Evolutionary conservation across 2,329 filamentous ascomycete genomes (phyloP).

Genomic region (Didymellaceae sp.): DNA sequence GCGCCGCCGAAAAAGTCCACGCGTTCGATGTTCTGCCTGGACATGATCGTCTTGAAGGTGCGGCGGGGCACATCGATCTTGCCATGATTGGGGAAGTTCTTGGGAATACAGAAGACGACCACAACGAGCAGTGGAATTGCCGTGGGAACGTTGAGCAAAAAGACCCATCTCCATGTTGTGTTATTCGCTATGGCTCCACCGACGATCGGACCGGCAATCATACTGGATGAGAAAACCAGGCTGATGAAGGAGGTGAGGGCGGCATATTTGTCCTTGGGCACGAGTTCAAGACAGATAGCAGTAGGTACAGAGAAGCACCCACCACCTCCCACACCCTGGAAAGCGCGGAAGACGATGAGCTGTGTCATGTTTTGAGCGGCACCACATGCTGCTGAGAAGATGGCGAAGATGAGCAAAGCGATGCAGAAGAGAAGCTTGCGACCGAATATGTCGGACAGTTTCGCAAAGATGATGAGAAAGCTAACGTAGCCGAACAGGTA

Average conservation of each 20-base stretch:
- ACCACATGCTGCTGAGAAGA: background rate
- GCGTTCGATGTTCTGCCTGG: background rate
- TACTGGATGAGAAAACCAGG: background rate
- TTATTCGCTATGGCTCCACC: background rate
- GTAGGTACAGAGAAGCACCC: background rate
- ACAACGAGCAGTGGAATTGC: background rate
- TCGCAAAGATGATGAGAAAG: background rate
- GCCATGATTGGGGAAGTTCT: background rate
- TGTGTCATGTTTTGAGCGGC: background rate
- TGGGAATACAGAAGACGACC: background rate
- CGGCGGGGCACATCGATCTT: background rate
- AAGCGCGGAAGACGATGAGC: background rate
- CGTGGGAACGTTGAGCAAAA: background rate
- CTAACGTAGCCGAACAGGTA: background rate
- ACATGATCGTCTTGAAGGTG: background rate
- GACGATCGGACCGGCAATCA: background rate
- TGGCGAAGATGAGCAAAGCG: background rate
- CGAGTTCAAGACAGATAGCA: background rate
- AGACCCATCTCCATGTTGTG: background rate
- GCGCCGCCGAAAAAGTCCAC: background rate
- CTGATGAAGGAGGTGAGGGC: background rate
- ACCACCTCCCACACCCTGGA: background rate
- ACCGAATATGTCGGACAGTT: background rate
- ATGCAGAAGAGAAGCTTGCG: background rate
- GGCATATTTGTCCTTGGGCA: background rate